Evolutionary conservation across 2,329 filamentous ascomycete species (phyloP).

Genomic region (Gnomoniopsis sp.): DNA sequence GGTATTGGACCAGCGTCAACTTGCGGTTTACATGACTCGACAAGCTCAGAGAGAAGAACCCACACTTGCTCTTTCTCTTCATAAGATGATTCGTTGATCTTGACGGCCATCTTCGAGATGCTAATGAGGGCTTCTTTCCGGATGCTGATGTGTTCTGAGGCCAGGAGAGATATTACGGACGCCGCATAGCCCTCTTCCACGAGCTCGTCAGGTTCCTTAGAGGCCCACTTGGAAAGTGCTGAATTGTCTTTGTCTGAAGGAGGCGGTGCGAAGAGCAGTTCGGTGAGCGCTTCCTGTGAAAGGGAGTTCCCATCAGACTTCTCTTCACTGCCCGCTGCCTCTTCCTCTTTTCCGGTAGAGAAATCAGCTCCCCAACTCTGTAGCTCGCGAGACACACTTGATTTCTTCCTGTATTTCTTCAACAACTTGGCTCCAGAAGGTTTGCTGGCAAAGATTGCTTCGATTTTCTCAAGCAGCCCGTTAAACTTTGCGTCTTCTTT

Average conservation of each 20-base stretch:
- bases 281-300: slow-evolving; percentile 42
- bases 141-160: slow-evolving; percentile 71
- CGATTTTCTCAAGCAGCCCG: slow-evolving; percentile 7
- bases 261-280: slow-evolving; percentile 49
- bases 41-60: slow-evolving; percentile 74
- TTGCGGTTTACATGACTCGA: slow-evolving; percentile 64
- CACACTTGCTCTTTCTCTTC: slow-evolving; percentile 75
- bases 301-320: background rate
- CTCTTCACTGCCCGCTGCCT: slow-evolving; percentile 23
- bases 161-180: slow-evolving; percentile 70
- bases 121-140: slow-evolving; percentile 73
- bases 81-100: slow-evolving; percentile 65
- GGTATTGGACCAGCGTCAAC: slow-evolving; percentile 61
- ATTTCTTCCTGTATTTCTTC: slow-evolving; percentile 13
- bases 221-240: slow-evolving; percentile 62
- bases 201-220: slow-evolving; percentile 74
- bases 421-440: slow-evolving; percentile 9
- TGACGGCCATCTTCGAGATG: slow-evolving; percentile 61
- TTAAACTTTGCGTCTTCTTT: slow-evolving; percentile 31
- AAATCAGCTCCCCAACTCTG: slow-evolving; percentile 18
- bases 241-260: slow-evolving; percentile 46
- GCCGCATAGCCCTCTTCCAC: slow-evolving; percentile 73
- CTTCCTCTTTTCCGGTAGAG: slow-evolving; percentile 13
- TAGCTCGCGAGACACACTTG: slow-evolving; percentile 12
- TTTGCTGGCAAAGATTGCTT: slow-evolving; percentile 12